phyloP scores from a whole-genome alignment of 129 eudicot genomes.

The Dittrichia graveolens region DNA sequence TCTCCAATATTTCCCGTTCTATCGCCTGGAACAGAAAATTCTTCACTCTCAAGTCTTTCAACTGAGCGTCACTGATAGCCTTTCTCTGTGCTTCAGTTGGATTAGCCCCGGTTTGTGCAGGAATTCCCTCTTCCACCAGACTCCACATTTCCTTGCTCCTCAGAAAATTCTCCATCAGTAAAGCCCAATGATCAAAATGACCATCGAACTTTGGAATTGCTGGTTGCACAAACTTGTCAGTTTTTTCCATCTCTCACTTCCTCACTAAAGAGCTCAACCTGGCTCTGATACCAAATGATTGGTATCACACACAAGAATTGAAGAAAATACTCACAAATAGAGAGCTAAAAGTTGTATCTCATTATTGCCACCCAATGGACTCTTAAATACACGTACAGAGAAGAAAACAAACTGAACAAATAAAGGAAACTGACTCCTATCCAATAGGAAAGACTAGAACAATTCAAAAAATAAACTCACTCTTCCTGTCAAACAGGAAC shows the following conservation, averaged over 20 bases:
- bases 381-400: too few species aligned
- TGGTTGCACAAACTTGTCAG: conserved; percentile 15
- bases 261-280: not conserved
- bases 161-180: not conserved
- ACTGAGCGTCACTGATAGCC: not conserved
- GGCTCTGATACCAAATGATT: conserved; percentile 23
- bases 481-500: too few species aligned
- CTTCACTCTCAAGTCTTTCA: conserved; percentile 3
- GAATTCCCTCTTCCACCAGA: conserved; percentile 20
- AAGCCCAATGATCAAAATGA: not conserved
- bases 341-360: too few species aligned
- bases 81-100: conserved; percentile 6
- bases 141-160: conserved; percentile 6
- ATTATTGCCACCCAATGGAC: too few species aligned
- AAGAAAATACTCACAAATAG: too few species aligned
- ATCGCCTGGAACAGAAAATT: conserved; percentile 10
- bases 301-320: conserved; percentile 3
- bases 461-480: too few species aligned
- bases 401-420: too few species aligned
- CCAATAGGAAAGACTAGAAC: too few species aligned
- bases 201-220: conserved; percentile 23
- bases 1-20: not conserved
- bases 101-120: not conserved
- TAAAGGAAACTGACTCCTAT: too few species aligned
- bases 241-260: not conserved